Percentiles rank a stretch among this genome's conserved stretches.
These are phyloP conservation scores for Plantago elongata DNA, from an alignment of 257 asterid species.

Conservation along the genomic window DNA sequence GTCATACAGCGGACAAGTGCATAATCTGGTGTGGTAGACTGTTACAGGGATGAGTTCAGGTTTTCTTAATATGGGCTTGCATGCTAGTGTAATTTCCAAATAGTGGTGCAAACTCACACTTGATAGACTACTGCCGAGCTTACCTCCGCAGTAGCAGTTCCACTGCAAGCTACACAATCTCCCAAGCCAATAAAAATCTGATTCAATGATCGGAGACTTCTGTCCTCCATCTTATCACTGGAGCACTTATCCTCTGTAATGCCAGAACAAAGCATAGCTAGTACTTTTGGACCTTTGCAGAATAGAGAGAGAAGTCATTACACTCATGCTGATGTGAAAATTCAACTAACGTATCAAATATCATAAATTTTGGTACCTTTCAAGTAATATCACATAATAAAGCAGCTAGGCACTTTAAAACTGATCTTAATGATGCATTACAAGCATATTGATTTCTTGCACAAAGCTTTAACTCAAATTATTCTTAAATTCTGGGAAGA, in stretches of 20 bases:
- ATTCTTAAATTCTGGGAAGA: background rate
- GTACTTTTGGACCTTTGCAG: slow-evolving; percentile 67
- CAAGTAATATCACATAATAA: no score
- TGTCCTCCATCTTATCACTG: slow-evolving; percentile 27
- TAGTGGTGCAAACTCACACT: slow-evolving; percentile 11
- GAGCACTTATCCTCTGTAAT: slow-evolving; percentile 37
- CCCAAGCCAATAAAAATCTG: slow-evolving; percentile 60
- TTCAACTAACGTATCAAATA: slow-evolving; percentile 15
- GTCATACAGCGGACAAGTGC: no score
- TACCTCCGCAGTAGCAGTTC: slow-evolving; percentile 61
- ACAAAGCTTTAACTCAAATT: slow-evolving; percentile 7
- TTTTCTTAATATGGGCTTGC: background rate
- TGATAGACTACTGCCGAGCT: slow-evolving; percentile 17
- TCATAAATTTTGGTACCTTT: slow-evolving; percentile 3
- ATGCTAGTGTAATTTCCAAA: background rate
- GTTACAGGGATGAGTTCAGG: no score
- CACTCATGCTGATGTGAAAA: slow-evolving; percentile 9
- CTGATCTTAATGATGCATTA: background rate
- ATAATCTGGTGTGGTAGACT: no score
- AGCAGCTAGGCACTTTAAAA: no score
- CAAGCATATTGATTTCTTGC: background rate
- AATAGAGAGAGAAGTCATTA: slow-evolving; percentile 27
- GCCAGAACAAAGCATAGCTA: slow-evolving; percentile 50
- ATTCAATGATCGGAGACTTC: slow-evolving; percentile 36
- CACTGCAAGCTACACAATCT: slow-evolving; percentile 64